Evolutionary conservation across 495 filamentous ascomycete species (phyloP), one percentile per base, ranked within the genome.

Genomic region (Tuber umbilicatum): DNA sequence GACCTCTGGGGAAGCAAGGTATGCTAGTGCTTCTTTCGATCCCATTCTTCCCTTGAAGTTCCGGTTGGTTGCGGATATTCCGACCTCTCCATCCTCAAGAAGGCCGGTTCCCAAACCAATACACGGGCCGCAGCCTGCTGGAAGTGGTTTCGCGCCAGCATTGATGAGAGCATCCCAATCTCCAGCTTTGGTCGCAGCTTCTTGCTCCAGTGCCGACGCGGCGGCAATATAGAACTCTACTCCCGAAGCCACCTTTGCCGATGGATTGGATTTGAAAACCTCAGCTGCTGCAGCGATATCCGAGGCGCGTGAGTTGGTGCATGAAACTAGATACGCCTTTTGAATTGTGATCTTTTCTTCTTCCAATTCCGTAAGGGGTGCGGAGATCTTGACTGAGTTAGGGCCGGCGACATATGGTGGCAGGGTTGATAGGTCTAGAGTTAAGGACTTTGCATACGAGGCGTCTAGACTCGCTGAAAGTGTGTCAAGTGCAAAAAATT

Each of bases 31-130:
- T 7, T 93, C 89, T 12, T 86, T 89, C 9, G 87, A 89, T 5
- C 94, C 94, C 94, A 97, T 97, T 35, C 94, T 89, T 0, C 93
- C 94, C 84, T 95, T 94, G 86, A 97, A 97, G 83, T 97, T 97
- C 31, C 94, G 89, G 85, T 97, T 97, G 70, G 88, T 90, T 0
- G 93, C 92, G 76, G 88, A 90, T 80, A 97, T 96, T n/a, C 94
- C 94, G 40, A 94, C 90, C 84, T 97, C 93, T 2, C 92, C 92
- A 16, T 89, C 87, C 80, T 97, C 91, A 0, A 97, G 87, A 0
- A 97, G 86, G 14, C 94, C 94, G 1, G 89, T 91, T 6, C 94
- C 92, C 9, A 97, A 88, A 4, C 95, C 94, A 75, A 99, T 97
- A 82, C 94, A 98, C 2, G 92, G 91, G 1, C 92, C 94, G 79